phyloP scores from a whole-genome alignment of 805 yeast genomes.

The Dipodascus albidus region DNA sequence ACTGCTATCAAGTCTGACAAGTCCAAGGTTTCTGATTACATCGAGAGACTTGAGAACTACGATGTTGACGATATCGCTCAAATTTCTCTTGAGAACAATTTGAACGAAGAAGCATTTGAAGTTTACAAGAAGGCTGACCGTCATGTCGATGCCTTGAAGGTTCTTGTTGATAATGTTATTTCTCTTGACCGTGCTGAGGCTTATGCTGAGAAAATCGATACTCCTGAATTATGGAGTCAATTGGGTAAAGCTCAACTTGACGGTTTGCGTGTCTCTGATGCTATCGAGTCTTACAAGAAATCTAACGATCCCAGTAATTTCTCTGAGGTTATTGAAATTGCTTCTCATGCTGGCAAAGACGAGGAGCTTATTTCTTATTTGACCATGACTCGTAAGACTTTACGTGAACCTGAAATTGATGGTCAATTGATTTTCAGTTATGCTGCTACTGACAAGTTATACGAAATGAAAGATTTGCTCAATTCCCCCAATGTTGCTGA shows the following conservation, averaged over 20 bases:
- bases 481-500: slow-evolving; percentile 88
- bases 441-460: slow-evolving; percentile 63
- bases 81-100: slow-evolving; percentile 76
- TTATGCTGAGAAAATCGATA: slow-evolving; percentile 82
- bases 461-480: slow-evolving; percentile 76
- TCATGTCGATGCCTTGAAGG: slow-evolving; percentile 71
- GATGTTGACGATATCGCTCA: slow-evolving; percentile 93
- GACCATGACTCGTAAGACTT: slow-evolving; percentile 80
- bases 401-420: slow-evolving; percentile 87
- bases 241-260: slow-evolving; percentile 93
- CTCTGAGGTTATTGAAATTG: slow-evolving; percentile 83
- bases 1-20: slow-evolving; percentile 96
- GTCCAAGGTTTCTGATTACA: slow-evolving; percentile 67
- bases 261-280: slow-evolving; percentile 84
- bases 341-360: slow-evolving; percentile 92
- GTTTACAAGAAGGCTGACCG: slow-evolving; percentile 78
- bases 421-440: slow-evolving; percentile 83
- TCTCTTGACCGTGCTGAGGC: slow-evolving; percentile 90
- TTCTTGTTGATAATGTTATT: slow-evolving; percentile 84
- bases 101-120: slow-evolving; percentile 89
- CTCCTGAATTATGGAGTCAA: slow-evolving; percentile 85
- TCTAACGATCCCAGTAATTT: slow-evolving; percentile 88
- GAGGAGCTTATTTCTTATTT: slow-evolving; percentile 84
- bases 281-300: slow-evolving; percentile 81
- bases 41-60: slow-evolving; percentile 81